Evolutionary conservation across 1,139 yeast species (phyloP).

Genomic region (Hyphopichia khmerensis): DNA sequence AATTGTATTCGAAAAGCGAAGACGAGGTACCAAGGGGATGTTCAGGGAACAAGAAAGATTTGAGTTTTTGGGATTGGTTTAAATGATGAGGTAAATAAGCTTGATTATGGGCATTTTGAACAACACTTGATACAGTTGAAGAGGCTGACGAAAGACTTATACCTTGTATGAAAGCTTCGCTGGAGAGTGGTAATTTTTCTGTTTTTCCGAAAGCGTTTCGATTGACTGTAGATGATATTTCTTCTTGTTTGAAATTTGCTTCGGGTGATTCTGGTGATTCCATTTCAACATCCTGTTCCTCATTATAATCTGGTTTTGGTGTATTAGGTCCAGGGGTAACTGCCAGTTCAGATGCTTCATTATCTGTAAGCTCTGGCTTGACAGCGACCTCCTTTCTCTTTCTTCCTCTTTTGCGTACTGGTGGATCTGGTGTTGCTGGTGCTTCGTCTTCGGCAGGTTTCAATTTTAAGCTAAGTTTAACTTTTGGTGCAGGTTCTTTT

Average conservation of each 20-base stretch:
- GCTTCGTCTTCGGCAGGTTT: conserved; percentile 12
- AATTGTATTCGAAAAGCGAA: conserved; percentile 45
- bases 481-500: conserved; percentile 16
- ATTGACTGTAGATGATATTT: background rate
- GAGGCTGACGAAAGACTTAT: conserved; percentile 38
- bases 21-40: conserved; percentile 23
- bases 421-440: conserved; percentile 15
- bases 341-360: conserved; percentile 10
- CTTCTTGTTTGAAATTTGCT: background rate
- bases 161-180: conserved; percentile 36
- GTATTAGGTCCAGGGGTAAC: background rate
- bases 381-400: conserved; percentile 14
- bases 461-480: conserved; percentile 22
- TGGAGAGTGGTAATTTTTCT: conserved; percentile 19
- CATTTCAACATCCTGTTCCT: conserved; percentile 10
- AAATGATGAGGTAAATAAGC: conserved; percentile 8
- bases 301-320: conserved; percentile 8
- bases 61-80: conserved; percentile 26
- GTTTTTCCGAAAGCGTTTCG: conserved; percentile 31
- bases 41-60: conserved; percentile 34
- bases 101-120: conserved; percentile 24
- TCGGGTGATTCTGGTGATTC: conserved; percentile 13
- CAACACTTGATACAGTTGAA: conserved; percentile 22
- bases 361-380: conserved; percentile 15
- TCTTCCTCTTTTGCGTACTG: conserved; percentile 20